These are phyloP conservation scores for Lentinus brumalis DNA, from an alignment of 768 basidiomycete species.

Conservation along the genomic window DNA sequence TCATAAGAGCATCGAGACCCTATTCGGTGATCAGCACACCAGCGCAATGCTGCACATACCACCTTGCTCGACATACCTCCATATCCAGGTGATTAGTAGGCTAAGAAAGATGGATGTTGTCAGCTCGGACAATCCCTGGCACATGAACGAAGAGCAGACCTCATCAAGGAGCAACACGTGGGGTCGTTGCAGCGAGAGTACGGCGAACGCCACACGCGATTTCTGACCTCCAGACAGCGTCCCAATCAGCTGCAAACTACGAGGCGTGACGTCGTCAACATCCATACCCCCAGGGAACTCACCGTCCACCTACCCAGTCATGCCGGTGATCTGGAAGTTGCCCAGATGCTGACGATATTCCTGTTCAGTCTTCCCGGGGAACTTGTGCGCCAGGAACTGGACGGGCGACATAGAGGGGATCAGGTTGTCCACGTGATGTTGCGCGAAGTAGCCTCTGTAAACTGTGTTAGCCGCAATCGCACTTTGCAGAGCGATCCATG, in stretches of 20 bases:
- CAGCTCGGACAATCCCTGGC: neutral
- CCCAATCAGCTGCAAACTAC: slow-evolving; percentile 81
- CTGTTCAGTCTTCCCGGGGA: slow-evolving; percentile 94
- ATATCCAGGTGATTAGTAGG: slow-evolving; percentile 97
- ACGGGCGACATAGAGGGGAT: slow-evolving; percentile 87
- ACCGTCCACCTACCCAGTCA: slow-evolving; percentile 68
- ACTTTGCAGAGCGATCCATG: neutral
- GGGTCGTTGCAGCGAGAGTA: slow-evolving; percentile 82
- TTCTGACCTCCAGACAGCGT: slow-evolving; percentile 97
- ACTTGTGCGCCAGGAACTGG: slow-evolving; percentile 87
- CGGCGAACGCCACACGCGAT: slow-evolving; percentile 90
- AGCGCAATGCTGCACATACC: neutral
- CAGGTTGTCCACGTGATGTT: slow-evolving; percentile 94
- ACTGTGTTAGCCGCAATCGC: slow-evolving; percentile 1
- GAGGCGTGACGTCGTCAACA: too few species aligned
- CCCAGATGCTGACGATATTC: slow-evolving; percentile 95
- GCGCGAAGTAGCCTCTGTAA: slow-evolving; percentile 85
- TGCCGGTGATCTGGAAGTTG: slow-evolving; percentile 95
- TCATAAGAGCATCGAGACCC: slow-evolving; percentile 95
- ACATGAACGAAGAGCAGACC: slow-evolving; percentile 43
- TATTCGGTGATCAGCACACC: slow-evolving; percentile 32
- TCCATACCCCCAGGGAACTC: neutral
- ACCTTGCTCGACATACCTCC: slow-evolving; percentile 50
- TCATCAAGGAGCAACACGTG: slow-evolving; percentile 95
- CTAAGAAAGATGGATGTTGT: slow-evolving; percentile 25